Evolutionary conservation across 164 flowering plant species (phyloP).

Genomic region (Santalum album): DNA sequence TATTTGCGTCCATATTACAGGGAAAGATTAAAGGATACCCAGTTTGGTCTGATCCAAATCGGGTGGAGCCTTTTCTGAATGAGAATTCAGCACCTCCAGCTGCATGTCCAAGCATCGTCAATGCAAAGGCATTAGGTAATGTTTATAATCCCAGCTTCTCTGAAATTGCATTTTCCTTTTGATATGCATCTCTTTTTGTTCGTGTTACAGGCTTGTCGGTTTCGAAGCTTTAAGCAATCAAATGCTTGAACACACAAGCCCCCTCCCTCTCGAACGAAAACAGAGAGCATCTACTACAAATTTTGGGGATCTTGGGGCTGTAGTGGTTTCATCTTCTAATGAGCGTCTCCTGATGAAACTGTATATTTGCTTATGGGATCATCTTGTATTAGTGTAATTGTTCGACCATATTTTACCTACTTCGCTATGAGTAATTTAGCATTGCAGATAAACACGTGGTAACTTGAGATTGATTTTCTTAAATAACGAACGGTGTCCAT

Average conservation of each 20-base stretch:
- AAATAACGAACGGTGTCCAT: too few relatives aligned
- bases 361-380: not conserved
- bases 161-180: not conserved
- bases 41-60: conserved; percentile 73
- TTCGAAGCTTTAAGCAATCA: conserved; percentile 37
- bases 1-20: conserved; percentile 22
- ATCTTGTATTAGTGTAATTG: not conserved
- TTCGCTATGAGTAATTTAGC: too few relatives aligned
- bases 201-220: conserved; percentile 21
- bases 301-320: too few relatives aligned
- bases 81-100: conserved; percentile 80
- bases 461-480: too few relatives aligned
- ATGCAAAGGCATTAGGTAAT: conserved; percentile 72
- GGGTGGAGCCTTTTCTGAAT: conserved; percentile 67
- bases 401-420: too few relatives aligned
- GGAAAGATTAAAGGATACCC: conserved; percentile 94
- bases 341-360: not conserved
- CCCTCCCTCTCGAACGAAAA: too few relatives aligned
- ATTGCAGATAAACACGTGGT: too few relatives aligned
- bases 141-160: not conserved
- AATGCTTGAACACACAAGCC: too few relatives aligned
- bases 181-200: not conserved
- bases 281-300: too few relatives aligned
- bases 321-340: not conserved
- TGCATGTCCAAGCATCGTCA: conserved; percentile 90